Evolutionary conservation across 352 stramenopile genomes (phyloP), one percentile per base, ranked within the genome.

Genomic region (Globisporangium okanoganense): DNA sequence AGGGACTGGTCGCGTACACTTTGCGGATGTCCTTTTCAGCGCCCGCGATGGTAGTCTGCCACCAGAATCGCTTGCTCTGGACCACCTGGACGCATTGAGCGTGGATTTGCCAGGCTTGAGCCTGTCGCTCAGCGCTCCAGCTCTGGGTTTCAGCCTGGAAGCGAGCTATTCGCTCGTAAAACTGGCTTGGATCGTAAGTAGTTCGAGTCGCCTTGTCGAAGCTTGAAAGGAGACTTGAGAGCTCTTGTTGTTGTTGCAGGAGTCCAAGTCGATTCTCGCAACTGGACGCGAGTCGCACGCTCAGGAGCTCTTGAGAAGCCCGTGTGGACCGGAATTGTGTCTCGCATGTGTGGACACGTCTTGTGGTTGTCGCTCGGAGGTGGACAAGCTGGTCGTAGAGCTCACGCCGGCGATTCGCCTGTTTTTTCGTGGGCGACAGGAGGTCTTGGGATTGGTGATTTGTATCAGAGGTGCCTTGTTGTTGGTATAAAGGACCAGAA

Each of bases 11-110:
- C 6, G 79, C 58, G 22, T 72, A 52, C 18, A 84, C 60, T 4
- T 31, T 55, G 0, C 78, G 75, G 56, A 89, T 88, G n/a, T 89
- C 78, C 0, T 66, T 63, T 24, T 68, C 54, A 10, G 67, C 38
- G 5, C 78, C 74, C n/a, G 72, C 79, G 56, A 91, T 47, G 14
- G 62, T 67, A 7, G 78, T 87, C 40, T 85, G 65, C 61, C 70
- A 85, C 79, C 79, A 89, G 50, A 77, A 60, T 0, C 58, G 40
- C 25, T 80, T 79, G 10, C 65, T 47, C 20, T 77, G 41, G 9
- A 79, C 66, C 36, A 67, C 69, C 3, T 67, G 48, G 1, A 91
- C 40, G 5, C 71, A 56, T 6, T 59, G 54, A 13, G 55, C 50
- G 45, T 91, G 81, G 36, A 70, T 53, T 12, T 67, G 61, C 79